A percentile compares a stretch with the other conserved stretches of the same genome.
phyloP scores from a whole-genome alignment of 1,284 basidiomycete species.

The Phylloboletellus chloephorus region DNA sequence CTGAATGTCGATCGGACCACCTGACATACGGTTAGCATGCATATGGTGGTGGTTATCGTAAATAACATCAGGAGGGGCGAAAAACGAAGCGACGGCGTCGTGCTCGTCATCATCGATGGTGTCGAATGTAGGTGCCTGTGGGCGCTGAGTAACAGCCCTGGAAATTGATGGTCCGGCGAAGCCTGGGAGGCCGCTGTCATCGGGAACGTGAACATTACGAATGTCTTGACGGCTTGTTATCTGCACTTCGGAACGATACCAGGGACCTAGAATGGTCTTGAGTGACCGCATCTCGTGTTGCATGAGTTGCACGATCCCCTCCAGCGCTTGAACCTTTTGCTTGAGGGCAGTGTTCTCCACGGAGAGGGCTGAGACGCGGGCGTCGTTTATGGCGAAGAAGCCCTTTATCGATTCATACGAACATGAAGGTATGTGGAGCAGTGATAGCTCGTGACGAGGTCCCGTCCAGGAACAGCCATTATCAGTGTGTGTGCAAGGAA shows the following conservation, averaged over 20 bases:
- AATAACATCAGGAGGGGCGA: conserved; percentile 33
- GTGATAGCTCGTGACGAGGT: conserved; percentile 36
- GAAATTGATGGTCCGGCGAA: conserved; percentile 15
- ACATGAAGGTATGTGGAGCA: conserved; percentile 45
- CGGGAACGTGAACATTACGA: conserved; percentile 10
- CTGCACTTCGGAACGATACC: conserved; percentile 41
- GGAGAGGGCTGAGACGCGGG: conserved; percentile 41
- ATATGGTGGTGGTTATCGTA: conserved; percentile 15
- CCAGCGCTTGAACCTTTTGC: conserved; percentile 48
- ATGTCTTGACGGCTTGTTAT: conserved; percentile 11
- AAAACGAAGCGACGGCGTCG: conserved; percentile 47
- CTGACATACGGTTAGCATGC: conserved; percentile 17
- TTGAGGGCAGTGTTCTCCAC: conserved; percentile 60
- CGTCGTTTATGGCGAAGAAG: conserved; percentile 49
- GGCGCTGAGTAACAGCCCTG: conserved; percentile 16
- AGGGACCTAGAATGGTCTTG: conserved; percentile 57
- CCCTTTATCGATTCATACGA: conserved; percentile 59
- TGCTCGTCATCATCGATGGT: conserved; percentile 20
- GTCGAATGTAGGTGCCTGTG: conserved; percentile 14
- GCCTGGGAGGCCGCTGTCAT: conserved; percentile 11
- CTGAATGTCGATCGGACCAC: conserved; percentile 20
- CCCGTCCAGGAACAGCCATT: conserved; percentile 57
- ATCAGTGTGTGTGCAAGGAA: conserved; percentile 45
- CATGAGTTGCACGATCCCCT: conserved; percentile 44
- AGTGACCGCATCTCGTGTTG: conserved; percentile 48